Evolutionary conservation across 208 protist genomes (phyloP).

Genomic region (Leptomonas seymouri): DNA sequence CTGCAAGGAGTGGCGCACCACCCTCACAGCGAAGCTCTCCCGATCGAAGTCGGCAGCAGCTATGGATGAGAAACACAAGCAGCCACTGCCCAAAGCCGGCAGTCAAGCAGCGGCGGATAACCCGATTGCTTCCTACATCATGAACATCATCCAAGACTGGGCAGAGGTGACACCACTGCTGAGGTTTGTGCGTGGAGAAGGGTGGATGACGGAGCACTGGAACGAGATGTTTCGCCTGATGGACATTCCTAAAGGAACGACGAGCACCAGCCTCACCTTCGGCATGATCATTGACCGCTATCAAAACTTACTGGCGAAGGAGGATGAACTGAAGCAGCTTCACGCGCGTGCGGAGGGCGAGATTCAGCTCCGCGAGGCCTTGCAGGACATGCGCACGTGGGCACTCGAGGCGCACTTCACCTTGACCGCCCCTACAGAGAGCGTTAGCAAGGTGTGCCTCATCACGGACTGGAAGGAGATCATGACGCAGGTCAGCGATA

Average conservation of each 20-base stretch:
- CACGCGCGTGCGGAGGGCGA: constrained; percentile 94
- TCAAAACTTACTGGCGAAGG: constrained; percentile 77
- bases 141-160: constrained; percentile 72
- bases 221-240: constrained; percentile 93
- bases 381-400: constrained; percentile 96
- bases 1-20: constrained; percentile 83
- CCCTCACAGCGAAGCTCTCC: constrained; percentile 33
- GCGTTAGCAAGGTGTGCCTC: constrained; percentile 76
- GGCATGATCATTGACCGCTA: constrained; percentile 87
- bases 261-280: constrained; percentile 88
- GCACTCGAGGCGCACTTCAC: constrained; percentile 89
- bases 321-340: constrained; percentile 92
- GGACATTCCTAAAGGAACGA: constrained; percentile 70
- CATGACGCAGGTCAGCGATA: constrained; percentile 95
- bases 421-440: constrained; percentile 68
- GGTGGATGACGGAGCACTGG: constrained; percentile 97
- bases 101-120: constrained; percentile 17
- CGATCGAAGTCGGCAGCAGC: not conserved
- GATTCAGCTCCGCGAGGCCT: constrained; percentile 93
- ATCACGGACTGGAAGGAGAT: constrained; percentile 99
- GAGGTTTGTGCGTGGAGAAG: constrained; percentile 94
- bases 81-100: constrained; percentile 9
- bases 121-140: constrained; percentile 73
- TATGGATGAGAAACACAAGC: not conserved
- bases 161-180: constrained; percentile 73